Conservation (phyloP, 2,329 filamentous ascomycete genomes). For the Fusarium sp. region DNA sequence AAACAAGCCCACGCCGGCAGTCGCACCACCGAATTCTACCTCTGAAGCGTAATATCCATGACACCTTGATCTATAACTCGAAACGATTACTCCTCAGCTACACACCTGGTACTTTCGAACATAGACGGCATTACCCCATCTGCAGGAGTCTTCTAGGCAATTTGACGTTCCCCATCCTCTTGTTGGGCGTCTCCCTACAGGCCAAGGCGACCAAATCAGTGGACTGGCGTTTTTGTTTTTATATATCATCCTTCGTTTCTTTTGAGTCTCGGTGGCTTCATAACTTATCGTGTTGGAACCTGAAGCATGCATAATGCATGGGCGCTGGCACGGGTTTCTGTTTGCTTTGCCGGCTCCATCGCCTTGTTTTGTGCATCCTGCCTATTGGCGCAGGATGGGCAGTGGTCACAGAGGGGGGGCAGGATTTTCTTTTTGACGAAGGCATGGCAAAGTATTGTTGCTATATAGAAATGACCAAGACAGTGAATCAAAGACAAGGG, state of each 20-base stretch:
- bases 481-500: background rate
- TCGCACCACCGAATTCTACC: constrained; percentile 10
- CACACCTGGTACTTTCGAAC: background rate
- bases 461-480: constrained; percentile 9
- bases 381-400: constrained; percentile 1
- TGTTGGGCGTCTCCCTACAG: background rate
- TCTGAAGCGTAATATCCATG: constrained; percentile 14
- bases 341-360: constrained; percentile 6
- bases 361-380: constrained; percentile 8
- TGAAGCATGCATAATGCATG: background rate
- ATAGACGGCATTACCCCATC: constrained; percentile 1
- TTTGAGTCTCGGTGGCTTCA: background rate
- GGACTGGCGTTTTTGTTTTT: constrained; percentile 24
- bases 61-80: background rate
- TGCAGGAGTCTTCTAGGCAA: constrained; percentile 10
- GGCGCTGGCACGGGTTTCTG: constrained; percentile 1
- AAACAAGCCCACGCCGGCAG: constrained; percentile 14
- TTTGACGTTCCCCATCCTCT: background rate
- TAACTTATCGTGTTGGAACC: background rate
- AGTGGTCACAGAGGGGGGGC: background rate
- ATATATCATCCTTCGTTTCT: background rate
- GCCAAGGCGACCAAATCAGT: background rate
- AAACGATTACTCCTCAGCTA: background rate
- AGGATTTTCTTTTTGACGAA: background rate
- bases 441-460: constrained; percentile 19